phyloP scores from a whole-genome alignment of 2,329 filamentous ascomycete genomes.

The Podosphaera xanthii region DNA sequence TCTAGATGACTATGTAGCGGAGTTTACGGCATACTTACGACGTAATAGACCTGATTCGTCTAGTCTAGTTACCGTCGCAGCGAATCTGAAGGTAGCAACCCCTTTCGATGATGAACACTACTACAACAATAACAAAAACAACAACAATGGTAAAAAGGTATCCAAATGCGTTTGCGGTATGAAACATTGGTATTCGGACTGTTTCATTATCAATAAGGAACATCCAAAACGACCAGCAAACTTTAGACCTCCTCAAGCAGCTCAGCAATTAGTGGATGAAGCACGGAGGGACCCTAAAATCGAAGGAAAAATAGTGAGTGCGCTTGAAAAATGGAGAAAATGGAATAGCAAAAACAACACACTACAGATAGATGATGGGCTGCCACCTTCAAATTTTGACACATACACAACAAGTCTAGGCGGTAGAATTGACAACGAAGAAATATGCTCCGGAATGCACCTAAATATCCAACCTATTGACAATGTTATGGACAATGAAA shows the following conservation, averaged over 20 bases:
- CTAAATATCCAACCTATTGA: too few relatives aligned
- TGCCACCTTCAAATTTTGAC: too few relatives aligned
- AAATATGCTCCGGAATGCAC: too few relatives aligned
- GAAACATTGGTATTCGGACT: not conserved
- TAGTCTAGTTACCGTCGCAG: too few relatives aligned
- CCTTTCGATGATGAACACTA: not conserved
- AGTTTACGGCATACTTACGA: too few relatives aligned
- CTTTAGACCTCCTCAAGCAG: not conserved
- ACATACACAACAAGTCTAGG: too few relatives aligned
- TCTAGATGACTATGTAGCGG: too few relatives aligned
- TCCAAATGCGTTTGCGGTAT: not conserved
- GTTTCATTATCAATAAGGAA: not conserved
- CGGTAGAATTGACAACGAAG: too few relatives aligned
- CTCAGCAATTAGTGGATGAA: not conserved
- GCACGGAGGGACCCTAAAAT: not conserved
- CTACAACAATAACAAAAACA: not conserved
- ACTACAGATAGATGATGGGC: too few relatives aligned
- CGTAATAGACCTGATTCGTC: too few relatives aligned
- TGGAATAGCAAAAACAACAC: not conserved
- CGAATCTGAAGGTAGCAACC: too few relatives aligned
- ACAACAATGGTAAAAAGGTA: not conserved
- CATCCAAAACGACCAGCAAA: not conserved
- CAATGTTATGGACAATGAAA: not conserved
- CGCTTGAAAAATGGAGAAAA: not conserved
- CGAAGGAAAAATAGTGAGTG: not conserved